Conservation (phyloP, 306 rosid genomes). For the Myrica gale region DNA sequence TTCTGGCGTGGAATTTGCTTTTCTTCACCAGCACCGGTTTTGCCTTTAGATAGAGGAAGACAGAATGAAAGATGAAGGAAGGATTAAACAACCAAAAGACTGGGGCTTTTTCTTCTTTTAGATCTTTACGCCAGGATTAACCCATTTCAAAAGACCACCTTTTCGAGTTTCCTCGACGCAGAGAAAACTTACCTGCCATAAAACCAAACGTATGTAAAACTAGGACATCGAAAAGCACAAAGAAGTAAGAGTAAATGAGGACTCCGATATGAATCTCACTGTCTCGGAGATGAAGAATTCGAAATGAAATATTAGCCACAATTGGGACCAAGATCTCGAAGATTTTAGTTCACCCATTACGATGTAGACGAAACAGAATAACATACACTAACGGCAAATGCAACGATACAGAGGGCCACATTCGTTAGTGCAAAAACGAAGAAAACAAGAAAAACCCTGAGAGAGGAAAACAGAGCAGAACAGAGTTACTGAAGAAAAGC, state of each 20-base stretch:
- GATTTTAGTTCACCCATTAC: not conserved
- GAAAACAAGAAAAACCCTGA: not conserved
- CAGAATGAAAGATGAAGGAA: constrained; percentile 37
- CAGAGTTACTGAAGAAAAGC: constrained; percentile 15
- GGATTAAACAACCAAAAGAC: constrained; percentile 22
- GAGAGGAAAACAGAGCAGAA: constrained; percentile 9
- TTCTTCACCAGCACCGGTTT: constrained; percentile 26
- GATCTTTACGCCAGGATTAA: constrained; percentile 22
- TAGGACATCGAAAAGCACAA: not conserved
- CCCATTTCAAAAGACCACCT: constrained; percentile 22
- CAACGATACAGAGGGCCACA: not conserved
- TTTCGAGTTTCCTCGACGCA: constrained; percentile 16
- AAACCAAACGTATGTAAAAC: not conserved
- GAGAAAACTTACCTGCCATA: constrained; percentile 8
- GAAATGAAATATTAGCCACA: not conserved
- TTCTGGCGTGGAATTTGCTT: constrained; percentile 30
- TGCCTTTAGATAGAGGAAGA: constrained; percentile 47
- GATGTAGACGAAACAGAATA: not conserved
- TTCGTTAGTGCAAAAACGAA: not conserved
- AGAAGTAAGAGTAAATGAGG: not conserved
- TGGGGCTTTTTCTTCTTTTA: constrained; percentile 19
- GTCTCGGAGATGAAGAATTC: not conserved
- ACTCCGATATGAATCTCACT: not conserved
- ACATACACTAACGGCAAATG: not conserved
- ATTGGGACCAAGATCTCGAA: not conserved